phyloP scores from a whole-genome alignment of 306 rosid genomes.

The Ormosia semicastrata region DNA sequence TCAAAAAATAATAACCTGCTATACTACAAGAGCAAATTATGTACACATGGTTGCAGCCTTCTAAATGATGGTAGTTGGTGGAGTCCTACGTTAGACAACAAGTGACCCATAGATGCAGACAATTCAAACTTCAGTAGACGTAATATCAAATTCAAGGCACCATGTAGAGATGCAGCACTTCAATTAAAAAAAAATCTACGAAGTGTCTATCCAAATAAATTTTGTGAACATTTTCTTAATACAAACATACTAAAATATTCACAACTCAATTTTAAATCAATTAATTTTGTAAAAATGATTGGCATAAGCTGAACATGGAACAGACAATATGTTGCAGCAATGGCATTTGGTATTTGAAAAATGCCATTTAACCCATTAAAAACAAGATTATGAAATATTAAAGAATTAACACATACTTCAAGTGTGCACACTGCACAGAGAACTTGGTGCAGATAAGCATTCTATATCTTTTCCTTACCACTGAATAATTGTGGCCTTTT shows the following conservation, averaged over 20 bases:
- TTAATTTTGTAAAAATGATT: neutral
- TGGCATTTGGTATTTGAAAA: neutral
- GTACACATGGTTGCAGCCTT: neutral
- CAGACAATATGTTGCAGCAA: neutral
- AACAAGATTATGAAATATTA: neutral
- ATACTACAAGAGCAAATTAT: neutral
- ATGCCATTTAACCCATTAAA: neutral
- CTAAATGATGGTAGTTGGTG: neutral
- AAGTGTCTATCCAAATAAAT: neutral
- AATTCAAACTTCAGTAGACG: neutral
- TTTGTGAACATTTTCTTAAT: neutral
- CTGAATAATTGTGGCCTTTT: neutral
- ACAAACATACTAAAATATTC: neutral
- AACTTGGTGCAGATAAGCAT: constrained; percentile 37
- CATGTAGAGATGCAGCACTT: neutral
- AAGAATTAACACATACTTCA: neutral
- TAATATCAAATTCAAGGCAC: neutral
- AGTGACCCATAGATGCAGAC: neutral
- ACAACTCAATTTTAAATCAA: neutral
- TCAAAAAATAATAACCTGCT: neutral
- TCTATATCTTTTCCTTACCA: neutral
- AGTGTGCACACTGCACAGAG: neutral
- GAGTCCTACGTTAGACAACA: neutral
- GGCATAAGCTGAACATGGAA: neutral
- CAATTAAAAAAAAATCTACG: neutral